Evolutionary conservation across 1,284 basidiomycete genomes (phyloP).

Genomic region (Kwoniella shivajii): DNA sequence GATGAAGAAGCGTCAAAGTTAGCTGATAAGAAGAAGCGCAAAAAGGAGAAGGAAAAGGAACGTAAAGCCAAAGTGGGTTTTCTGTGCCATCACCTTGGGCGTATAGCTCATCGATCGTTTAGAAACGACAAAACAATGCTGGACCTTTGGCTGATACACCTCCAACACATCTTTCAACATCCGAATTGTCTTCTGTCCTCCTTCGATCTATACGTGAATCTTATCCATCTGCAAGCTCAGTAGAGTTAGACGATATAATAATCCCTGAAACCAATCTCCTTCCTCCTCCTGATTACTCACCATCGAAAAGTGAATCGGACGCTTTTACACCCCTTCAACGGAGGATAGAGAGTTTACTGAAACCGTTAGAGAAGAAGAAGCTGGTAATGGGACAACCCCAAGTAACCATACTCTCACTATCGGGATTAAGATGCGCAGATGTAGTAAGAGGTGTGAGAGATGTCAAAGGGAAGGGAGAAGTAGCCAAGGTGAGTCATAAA

Average conservation of each 20-base stretch:
- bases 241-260: conserved; percentile 49
- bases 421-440: conserved; percentile 54
- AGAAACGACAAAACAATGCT: conserved; percentile 6
- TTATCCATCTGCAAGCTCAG: conserved; percentile 40
- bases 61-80: conserved; percentile 27
- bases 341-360: conserved; percentile 21
- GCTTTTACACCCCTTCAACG: conserved; percentile 11
- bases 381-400: conserved; percentile 34
- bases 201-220: conserved; percentile 40
- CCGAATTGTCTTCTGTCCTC: conserved; percentile 31
- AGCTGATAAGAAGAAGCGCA: conserved; percentile 34
- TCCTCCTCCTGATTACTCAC: conserved; percentile 16
- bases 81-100: neutral
- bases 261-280: conserved; percentile 27
- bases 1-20: conserved; percentile 16
- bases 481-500: conserved; percentile 49
- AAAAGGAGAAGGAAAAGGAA: conserved; percentile 45
- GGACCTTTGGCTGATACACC: conserved; percentile 9
- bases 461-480: conserved; percentile 48
- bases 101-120: neutral
- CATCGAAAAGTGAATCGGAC: neutral
- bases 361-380: conserved; percentile 28
- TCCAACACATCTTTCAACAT: conserved; percentile 29
- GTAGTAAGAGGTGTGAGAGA: conserved; percentile 50
- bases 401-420: conserved; percentile 49